These are phyloP conservation scores for Pseudocercospora pini-densiflorae DNA, from an alignment of 2,329 filamentous ascomycete genomes.

Conservation along the genomic window DNA sequence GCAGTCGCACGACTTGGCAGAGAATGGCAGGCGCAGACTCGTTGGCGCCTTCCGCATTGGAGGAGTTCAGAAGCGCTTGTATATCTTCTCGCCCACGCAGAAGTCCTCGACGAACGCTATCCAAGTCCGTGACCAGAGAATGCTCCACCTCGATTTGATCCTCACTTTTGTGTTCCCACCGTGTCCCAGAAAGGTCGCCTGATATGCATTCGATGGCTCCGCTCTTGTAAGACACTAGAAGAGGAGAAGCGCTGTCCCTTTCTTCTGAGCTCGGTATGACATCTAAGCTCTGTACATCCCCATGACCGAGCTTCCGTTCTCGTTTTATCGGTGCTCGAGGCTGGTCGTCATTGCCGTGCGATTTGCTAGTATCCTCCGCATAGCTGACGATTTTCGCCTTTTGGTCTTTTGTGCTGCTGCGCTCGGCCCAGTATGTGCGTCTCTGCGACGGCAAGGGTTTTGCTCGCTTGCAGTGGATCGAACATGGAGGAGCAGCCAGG, in stretches of 20 bases:
- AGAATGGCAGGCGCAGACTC: constrained; percentile 22
- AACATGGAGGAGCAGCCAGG: constrained; percentile 62
- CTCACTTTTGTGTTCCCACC: constrained; percentile 33
- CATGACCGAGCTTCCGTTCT: constrained; percentile 40
- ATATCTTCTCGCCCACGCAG: constrained; percentile 52
- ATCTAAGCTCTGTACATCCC: constrained; percentile 31
- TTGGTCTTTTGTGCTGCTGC: constrained; percentile 50
- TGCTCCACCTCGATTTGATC: constrained; percentile 32
- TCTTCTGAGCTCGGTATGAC: constrained; percentile 20
- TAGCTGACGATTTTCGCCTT: constrained; percentile 60
- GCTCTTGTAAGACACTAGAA: constrained; percentile 37
- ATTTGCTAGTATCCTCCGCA: constrained; percentile 50
- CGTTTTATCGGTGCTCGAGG: constrained; percentile 36
- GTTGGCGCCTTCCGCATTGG: neutral
- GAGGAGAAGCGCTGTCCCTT: constrained; percentile 3
- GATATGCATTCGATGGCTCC: constrained; percentile 38
- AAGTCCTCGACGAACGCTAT: constrained; percentile 48
- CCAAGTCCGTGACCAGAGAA: constrained; percentile 36
- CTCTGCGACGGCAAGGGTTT: constrained; percentile 52
- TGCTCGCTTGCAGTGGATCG: constrained; percentile 57
- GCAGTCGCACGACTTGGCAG: constrained; percentile 26
- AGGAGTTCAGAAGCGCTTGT: constrained; percentile 43
- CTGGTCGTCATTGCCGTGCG: constrained; percentile 26
- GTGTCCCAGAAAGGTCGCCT: constrained; percentile 32
- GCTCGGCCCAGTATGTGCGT: constrained; percentile 61